Conservation (phyloP, 306 rosid species). For the Trifolium pratense region DNA sequence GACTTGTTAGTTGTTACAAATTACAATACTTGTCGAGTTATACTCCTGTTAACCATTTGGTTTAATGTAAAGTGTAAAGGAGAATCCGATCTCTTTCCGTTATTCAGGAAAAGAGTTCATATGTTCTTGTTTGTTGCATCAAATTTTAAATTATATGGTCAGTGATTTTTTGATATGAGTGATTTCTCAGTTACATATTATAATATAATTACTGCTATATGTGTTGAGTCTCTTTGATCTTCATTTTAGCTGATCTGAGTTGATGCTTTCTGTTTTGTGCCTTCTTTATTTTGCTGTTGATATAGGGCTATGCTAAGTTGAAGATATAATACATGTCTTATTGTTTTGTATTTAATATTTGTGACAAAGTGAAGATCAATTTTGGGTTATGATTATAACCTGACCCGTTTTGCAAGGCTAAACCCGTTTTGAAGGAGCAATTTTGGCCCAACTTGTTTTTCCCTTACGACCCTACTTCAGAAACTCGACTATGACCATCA, state of each 20-base stretch:
- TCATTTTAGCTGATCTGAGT: neutral
- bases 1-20: too few relatives aligned
- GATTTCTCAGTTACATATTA: too few relatives aligned
- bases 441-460: too few relatives aligned
- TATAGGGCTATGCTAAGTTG: neutral
- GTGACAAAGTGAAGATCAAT: too few relatives aligned
- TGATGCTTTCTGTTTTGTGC: neutral
- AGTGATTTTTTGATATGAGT: constrained; percentile 1
- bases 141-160: neutral
- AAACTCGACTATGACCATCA: too few relatives aligned
- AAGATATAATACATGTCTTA: neutral
- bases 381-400: too few relatives aligned
- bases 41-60: constrained; percentile 16
- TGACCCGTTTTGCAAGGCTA: too few relatives aligned
- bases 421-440: too few relatives aligned
- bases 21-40: neutral
- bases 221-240: neutral
- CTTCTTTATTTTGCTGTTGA: neutral
- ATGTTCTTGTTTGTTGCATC: constrained; percentile 19
- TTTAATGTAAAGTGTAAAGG: constrained; percentile 18
- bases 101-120: constrained; percentile 9
- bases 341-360: neutral
- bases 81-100: constrained; percentile 8
- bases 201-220: too few relatives aligned
- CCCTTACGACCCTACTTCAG: too few relatives aligned